Conservation (phyloP, 768 basidiomycete species). For the Agaricus sinodeliciosus region DNA sequence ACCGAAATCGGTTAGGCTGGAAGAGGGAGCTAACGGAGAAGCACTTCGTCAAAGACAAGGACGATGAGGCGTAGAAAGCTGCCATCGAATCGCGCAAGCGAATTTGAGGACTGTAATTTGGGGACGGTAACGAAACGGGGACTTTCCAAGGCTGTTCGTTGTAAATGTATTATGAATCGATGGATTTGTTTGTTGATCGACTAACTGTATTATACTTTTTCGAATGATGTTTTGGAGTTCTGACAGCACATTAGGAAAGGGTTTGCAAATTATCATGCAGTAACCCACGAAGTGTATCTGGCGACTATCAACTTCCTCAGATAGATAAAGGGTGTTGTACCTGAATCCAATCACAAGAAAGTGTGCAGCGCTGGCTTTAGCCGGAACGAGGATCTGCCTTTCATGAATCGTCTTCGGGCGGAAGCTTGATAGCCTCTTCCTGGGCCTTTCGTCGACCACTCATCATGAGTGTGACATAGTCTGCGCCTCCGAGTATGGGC, state of each 20-base stretch:
- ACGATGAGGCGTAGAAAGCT: neutral
- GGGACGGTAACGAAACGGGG: neutral
- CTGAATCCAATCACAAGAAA: too few relatives aligned
- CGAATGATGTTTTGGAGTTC: neutral
- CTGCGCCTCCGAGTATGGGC: conserved; percentile 62
- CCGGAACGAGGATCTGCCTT: neutral
- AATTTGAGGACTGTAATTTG: neutral
- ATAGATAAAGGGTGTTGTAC: neutral
- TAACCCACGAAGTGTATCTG: neutral
- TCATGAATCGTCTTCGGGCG: conserved; percentile 20
- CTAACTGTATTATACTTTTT: conserved; percentile 6
- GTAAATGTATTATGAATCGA: neutral
- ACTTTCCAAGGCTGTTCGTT: neutral
- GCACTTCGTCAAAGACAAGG: neutral
- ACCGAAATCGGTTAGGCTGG: neutral
- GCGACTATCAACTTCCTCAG: neutral
- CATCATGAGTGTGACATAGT: conserved; percentile 69
- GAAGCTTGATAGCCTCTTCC: conserved; percentile 61
- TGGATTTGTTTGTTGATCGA: neutral
- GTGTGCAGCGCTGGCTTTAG: too few relatives aligned
- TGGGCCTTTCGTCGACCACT: conserved; percentile 63
- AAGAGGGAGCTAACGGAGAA: neutral
- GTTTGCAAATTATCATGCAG: neutral
- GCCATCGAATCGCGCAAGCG: neutral
- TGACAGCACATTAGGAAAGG: neutral